phyloP scores from a whole-genome alignment of 148 eudicot species.

The Silene uniflora region DNA sequence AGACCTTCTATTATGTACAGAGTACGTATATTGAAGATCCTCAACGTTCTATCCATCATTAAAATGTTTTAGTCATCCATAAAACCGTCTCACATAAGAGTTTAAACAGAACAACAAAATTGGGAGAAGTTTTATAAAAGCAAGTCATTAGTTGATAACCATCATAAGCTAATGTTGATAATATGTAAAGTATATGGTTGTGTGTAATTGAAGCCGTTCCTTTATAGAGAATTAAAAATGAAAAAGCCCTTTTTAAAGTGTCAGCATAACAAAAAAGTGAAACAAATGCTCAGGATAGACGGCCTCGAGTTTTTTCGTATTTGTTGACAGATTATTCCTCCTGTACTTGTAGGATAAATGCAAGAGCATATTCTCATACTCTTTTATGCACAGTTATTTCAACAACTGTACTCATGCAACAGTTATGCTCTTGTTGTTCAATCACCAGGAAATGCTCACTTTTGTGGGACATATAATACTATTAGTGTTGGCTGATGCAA shows the following conservation, averaged over 20 bases:
- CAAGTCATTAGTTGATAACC: neutral
- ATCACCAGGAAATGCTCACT: neutral
- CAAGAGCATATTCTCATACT: slow-evolving; percentile 9
- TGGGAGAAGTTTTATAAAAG: neutral
- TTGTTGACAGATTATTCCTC: slow-evolving; percentile 10
- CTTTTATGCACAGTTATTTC: neutral
- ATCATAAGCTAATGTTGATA: neutral
- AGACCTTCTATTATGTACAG: no score
- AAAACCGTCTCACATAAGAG: no score
- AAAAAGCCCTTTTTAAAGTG: no score
- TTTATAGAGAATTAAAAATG: neutral
- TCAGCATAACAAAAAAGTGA: neutral
- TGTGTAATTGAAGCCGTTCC: neutral
- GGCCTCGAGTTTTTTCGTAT: neutral
- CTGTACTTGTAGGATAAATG: neutral
- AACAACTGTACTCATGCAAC: neutral
- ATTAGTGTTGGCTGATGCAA: neutral
- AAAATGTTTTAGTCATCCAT: no score
- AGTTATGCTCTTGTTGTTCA: neutral
- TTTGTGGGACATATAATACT: neutral
- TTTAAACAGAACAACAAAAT: no score
- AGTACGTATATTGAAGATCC: no score
- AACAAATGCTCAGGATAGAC: neutral
- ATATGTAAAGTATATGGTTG: neutral
- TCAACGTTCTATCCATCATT: no score